These are phyloP conservation scores for Cercophora samala DNA, from an alignment of 495 filamentous ascomycete species.

Conservation along the genomic window DNA sequence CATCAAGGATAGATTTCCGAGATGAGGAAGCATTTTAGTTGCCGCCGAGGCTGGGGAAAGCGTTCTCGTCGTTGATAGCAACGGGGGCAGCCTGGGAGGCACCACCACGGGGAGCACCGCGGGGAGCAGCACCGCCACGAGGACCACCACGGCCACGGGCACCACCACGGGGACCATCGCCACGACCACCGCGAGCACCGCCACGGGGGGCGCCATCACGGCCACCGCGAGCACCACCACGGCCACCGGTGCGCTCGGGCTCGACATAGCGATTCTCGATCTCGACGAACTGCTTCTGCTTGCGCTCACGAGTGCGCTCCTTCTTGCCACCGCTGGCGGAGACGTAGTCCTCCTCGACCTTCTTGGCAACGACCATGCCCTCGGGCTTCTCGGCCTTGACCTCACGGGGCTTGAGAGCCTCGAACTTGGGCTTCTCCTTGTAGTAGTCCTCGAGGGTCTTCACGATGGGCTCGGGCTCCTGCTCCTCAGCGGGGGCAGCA, in stretches of 20 bases:
- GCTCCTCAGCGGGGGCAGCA: constrained; percentile 41
- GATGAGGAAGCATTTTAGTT: constrained; percentile 1
- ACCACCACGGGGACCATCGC: constrained; percentile 30
- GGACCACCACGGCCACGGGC: constrained; percentile 42
- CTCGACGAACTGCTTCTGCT: constrained; percentile 84
- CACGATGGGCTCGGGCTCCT: constrained; percentile 70
- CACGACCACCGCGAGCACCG: constrained; percentile 47
- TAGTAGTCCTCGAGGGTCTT: constrained; percentile 83
- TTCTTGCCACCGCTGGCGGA: constrained; percentile 72
- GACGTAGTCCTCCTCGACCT: constrained; percentile 80
- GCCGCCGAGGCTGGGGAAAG: constrained; percentile 71
- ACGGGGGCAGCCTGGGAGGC: constrained; percentile 40
- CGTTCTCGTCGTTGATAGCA: constrained; percentile 62
- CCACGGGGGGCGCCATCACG: constrained; percentile 50
- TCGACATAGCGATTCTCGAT: constrained; percentile 81
- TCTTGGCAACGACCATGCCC: constrained; percentile 83
- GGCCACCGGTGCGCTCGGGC: constrained; percentile 53
- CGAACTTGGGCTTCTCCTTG: constrained; percentile 80
- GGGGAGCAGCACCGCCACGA: constrained; percentile 44
- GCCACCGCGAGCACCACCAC: constrained; percentile 55
- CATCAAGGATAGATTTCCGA: neutral
- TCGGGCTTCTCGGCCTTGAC: constrained; percentile 65
- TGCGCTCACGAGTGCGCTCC: constrained; percentile 84
- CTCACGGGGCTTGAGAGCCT: constrained; percentile 56
- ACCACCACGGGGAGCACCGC: constrained; percentile 46